phyloP scores from a whole-genome alignment of 352 stramenopile species.

The Elongisporangium prolatum region DNA sequence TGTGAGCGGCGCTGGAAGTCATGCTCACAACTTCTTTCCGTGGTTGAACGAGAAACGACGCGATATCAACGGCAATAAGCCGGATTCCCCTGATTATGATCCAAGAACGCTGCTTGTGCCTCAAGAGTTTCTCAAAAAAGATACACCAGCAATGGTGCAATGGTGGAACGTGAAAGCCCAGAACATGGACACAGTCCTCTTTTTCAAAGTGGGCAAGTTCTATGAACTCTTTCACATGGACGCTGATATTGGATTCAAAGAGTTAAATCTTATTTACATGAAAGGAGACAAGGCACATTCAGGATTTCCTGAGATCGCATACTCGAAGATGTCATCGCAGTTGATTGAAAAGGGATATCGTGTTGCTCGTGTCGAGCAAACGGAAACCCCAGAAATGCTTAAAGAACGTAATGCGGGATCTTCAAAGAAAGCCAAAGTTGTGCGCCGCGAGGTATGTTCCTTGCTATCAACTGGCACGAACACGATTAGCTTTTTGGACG shows the following conservation, averaged over 20 bases:
- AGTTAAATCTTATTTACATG: constrained; percentile 98
- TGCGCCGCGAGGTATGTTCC: constrained; percentile 94
- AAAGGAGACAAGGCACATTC: constrained; percentile 97
- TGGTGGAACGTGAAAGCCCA: constrained; percentile 98
- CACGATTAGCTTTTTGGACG: constrained; percentile 94
- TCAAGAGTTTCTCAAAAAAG: constrained; percentile 80
- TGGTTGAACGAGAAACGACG: constrained; percentile 86
- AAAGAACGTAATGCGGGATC: constrained; percentile 89
- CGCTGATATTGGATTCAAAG: constrained; percentile 95
- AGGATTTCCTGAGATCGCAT: constrained; percentile 98
- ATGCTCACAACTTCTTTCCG: constrained; percentile 90
- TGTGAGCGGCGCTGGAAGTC: constrained; percentile 53
- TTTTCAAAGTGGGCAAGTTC: constrained; percentile 99
- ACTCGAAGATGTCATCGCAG: constrained; percentile 94
- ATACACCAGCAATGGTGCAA: constrained; percentile 95
- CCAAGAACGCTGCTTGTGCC: constrained; percentile 91
- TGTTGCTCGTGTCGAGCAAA: constrained; percentile 98
- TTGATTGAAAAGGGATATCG: constrained; percentile 96
- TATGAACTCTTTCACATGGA: constrained; percentile 98
- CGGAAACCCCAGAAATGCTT: constrained; percentile 97
- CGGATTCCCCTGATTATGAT: constrained; percentile 89
- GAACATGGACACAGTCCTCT: constrained; percentile 98
- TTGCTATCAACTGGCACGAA: constrained; percentile 95
- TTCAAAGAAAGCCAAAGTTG: constrained; percentile 80
- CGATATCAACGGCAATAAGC: constrained; percentile 85